Base-by-base conservation (phyloP, 208 protist genomes). In the Sergeia podlipaevii region DNA sequence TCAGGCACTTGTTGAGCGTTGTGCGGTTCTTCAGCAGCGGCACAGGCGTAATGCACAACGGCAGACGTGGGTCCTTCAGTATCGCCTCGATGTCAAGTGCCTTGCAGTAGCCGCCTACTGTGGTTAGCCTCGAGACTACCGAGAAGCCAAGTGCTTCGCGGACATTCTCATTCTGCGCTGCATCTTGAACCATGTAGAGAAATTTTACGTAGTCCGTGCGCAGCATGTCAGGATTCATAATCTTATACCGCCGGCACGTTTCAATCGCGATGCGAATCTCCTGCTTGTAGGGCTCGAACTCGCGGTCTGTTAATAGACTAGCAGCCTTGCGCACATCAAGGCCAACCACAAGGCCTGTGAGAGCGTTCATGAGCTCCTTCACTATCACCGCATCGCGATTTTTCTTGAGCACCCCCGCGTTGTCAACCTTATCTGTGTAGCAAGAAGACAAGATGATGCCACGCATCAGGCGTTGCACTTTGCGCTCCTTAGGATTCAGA, bases 181-280 rank as follows among this genome's bases (percentile, higher is more conserved):
- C 84, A 53, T 96, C 90, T 52, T 95, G 89, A 45, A 96, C 70
- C 80, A 95, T 89, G 61, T 92, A 96, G 23, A 97, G 70, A 26
- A 97, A 91, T 69, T 97, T 97, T 23, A 91, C 89, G 57, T 97
- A 97, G 56, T 93, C 86, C 32, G 77, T 89, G 37, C 93, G 85
- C 60, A 97, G 82, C 67, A 93, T 68, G 60, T 97, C 93, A 1
- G 91, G 91, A 66, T 97, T 97, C 91, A 97, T 97, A 46, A 97
- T 96, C 60, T 97, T 97, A 57, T 96, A 95, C 33, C 93, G 76
- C 32, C 93, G 64, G 47, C 70, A 93, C 43, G 89, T 75, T 70
- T 96, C 89, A 48, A 96, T 72, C 0, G 84, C 71, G 15, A 69
- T 55, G 24, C 67, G 63, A 34, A 96, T 88, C 24, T 87, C 71